Evolutionary conservation across 176 grass and related monocot genomes (phyloP).

Genomic region (Puya raimondii): DNA sequence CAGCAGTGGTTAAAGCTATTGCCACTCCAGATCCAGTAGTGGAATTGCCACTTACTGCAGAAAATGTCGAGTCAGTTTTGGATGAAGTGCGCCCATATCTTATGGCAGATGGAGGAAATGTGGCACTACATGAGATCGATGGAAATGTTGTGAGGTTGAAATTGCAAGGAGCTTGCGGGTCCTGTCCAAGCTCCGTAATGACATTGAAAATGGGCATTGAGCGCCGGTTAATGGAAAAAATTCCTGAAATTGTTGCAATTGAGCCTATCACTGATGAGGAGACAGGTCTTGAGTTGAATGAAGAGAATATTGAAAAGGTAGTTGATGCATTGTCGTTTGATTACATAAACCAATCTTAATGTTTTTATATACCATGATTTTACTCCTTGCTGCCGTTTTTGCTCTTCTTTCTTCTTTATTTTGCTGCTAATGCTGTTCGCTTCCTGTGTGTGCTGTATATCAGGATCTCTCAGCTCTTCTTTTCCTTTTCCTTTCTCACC

Average conservation of each 20-base stretch:
- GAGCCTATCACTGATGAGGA: conserved; percentile 77
- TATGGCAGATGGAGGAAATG: conserved; percentile 94
- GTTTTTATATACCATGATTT: too few species aligned
- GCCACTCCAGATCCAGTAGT: conserved; percentile 46
- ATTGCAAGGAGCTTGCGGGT: conserved; percentile 91
- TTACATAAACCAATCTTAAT: too few species aligned
- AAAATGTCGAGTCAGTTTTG: conserved; percentile 83
- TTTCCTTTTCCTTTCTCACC: too few species aligned
- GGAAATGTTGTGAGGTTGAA: conserved; percentile 74
- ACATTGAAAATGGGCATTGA: conserved; percentile 97
- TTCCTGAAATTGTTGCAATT: conserved; percentile 88
- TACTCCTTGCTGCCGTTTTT: too few species aligned
- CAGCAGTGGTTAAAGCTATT: conserved; percentile 61
- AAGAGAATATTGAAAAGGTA: conserved; percentile 93
- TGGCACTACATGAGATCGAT: conserved; percentile 80
- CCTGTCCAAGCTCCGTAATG: conserved; percentile 84
- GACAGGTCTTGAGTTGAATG: conserved; percentile 75
- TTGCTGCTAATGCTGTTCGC: too few species aligned
- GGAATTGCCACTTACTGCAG: conserved; percentile 65
- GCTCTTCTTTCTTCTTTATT: too few species aligned
- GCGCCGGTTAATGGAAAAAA: conserved; percentile 88
- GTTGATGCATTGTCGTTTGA: conserved; percentile 1
- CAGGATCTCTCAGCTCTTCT: too few species aligned
- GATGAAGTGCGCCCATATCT: conserved; percentile 97
- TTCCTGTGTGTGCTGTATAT: too few species aligned